Evolutionary conservation across 345 rosid genomes (phyloP).

Genomic region (Melaleuca alternifolia): DNA sequence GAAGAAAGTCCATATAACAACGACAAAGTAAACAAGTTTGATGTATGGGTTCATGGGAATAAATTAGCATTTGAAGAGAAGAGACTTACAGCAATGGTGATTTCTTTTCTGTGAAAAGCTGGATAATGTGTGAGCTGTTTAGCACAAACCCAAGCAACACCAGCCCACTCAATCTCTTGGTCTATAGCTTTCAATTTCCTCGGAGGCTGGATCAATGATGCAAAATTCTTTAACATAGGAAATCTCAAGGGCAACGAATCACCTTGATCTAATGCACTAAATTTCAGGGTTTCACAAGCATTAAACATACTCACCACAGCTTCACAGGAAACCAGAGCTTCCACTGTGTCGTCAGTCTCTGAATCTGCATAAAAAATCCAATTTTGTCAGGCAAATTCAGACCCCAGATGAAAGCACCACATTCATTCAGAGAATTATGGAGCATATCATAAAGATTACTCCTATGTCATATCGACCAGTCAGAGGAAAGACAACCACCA

Average conservation of each 20-base stretch:
- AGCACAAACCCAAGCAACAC: constrained; percentile 29
- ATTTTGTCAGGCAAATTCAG: not conserved
- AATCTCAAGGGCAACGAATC: not conserved
- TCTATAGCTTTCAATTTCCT: constrained; percentile 22
- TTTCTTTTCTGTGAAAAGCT: constrained; percentile 17
- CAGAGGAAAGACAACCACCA: not conserved
- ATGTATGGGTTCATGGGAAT: not conserved
- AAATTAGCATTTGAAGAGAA: not conserved
- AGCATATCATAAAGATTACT: not conserved
- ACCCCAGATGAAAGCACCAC: not conserved
- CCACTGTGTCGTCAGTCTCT: not conserved
- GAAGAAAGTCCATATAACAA: not conserved
- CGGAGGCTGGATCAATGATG: constrained; percentile 10
- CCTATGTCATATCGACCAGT: not conserved
- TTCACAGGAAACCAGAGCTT: not conserved
- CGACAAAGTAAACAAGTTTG: not conserved
- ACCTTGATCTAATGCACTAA: not conserved
- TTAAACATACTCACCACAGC: not conserved
- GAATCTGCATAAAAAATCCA: not conserved
- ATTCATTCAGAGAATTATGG: not conserved
- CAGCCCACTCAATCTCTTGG: constrained; percentile 30
- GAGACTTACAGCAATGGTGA: constrained; percentile 26
- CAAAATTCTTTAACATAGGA: not conserved
- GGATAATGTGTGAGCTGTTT: constrained; percentile 43
- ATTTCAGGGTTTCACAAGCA: not conserved